These are phyloP conservation scores for Lepidopterella palustris DNA, from an alignment of 495 filamentous ascomycete genomes.

Conservation along the genomic window DNA sequence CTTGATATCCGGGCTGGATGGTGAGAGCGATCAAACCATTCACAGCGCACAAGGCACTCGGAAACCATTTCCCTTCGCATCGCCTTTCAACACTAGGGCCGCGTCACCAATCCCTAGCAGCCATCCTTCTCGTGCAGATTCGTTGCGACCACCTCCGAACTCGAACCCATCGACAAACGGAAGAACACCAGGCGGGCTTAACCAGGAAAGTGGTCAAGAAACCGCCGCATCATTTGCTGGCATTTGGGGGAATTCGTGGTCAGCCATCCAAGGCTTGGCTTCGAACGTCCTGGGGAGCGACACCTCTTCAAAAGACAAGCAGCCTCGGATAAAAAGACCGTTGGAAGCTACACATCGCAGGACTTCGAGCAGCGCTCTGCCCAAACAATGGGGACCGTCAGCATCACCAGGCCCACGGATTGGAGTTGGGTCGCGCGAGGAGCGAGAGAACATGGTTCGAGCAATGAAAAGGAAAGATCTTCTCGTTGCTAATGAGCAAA, in stretches of 20 bases:
- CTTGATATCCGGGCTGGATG: slow-evolving; percentile 37
- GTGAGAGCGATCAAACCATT: slow-evolving; percentile 22
- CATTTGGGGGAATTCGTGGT: slow-evolving; percentile 38
- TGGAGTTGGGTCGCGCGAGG: slow-evolving; percentile 51
- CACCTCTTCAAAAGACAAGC: slow-evolving; percentile 29
- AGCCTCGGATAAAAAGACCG: slow-evolving; percentile 40
- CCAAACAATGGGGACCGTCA: slow-evolving; percentile 52
- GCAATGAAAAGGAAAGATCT: slow-evolving; percentile 59
- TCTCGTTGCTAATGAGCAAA: slow-evolving; percentile 47
- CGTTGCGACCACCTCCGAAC: background rate
- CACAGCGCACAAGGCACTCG: slow-evolving; percentile 11
- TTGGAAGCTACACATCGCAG: slow-evolving; percentile 41
- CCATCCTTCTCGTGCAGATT: slow-evolving; percentile 25
- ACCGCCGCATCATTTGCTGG: slow-evolving; percentile 19
- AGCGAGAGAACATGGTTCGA: slow-evolving; percentile 50
- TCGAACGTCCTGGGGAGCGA: slow-evolving; percentile 39
- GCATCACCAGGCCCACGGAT: slow-evolving; percentile 40
- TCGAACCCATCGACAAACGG: slow-evolving; percentile 13
- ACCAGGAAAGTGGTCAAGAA: background rate
- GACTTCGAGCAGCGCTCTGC: slow-evolving; percentile 38
- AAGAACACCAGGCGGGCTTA: slow-evolving; percentile 12
- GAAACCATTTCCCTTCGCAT: slow-evolving; percentile 24
- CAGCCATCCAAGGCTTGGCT: slow-evolving; percentile 37
- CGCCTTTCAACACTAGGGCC: slow-evolving; percentile 31
- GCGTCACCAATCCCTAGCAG: slow-evolving; percentile 34